phyloP scores from a whole-genome alignment of 202 grass and related monocot genomes.

The Alloteropsis angusta region DNA sequence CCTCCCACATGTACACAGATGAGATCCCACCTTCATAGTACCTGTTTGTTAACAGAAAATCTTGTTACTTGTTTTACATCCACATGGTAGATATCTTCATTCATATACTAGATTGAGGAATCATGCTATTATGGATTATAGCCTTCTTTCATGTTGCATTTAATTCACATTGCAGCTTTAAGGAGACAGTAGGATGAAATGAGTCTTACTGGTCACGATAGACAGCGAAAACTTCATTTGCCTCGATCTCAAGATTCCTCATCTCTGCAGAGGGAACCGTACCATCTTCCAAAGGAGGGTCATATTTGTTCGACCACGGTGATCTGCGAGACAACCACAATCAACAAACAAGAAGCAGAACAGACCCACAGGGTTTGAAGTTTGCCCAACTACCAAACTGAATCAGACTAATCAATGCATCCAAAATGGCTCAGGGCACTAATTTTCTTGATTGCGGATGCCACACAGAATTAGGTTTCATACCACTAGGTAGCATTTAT shows the following conservation, averaged over 20 bases:
- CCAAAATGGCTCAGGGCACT: background rate
- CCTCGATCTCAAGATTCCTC: slow-evolving; percentile 76
- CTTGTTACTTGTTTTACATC: slow-evolving; percentile 23
- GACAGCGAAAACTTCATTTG: slow-evolving; percentile 81
- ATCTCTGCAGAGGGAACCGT: slow-evolving; percentile 59
- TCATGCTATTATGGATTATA: background rate
- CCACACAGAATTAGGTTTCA: background rate
- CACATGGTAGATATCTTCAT: slow-evolving; percentile 1
- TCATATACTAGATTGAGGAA: background rate
- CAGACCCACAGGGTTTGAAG: background rate
- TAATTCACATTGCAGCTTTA: background rate
- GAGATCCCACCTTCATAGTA: slow-evolving; percentile 97
- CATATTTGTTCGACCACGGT: slow-evolving; percentile 90
- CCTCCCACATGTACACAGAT: slow-evolving; percentile 87
- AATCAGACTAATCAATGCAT: background rate
- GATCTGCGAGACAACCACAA: slow-evolving; percentile 52
- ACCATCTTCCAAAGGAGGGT: slow-evolving; percentile 83
- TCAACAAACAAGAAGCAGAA: slow-evolving; percentile 8
- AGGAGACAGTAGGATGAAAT: slow-evolving; percentile 10
- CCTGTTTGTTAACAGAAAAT: slow-evolving; percentile 40
- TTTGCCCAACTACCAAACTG: background rate
- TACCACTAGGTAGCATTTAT: background rate
- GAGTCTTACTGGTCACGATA: slow-evolving; percentile 85
- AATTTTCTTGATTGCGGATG: background rate
- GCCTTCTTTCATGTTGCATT: slow-evolving; percentile 7